Evolutionary conservation across 352 stramenopile genomes (phyloP), one percentile per base, ranked within the genome.

Genomic region (Pythium guiyangense): DNA sequence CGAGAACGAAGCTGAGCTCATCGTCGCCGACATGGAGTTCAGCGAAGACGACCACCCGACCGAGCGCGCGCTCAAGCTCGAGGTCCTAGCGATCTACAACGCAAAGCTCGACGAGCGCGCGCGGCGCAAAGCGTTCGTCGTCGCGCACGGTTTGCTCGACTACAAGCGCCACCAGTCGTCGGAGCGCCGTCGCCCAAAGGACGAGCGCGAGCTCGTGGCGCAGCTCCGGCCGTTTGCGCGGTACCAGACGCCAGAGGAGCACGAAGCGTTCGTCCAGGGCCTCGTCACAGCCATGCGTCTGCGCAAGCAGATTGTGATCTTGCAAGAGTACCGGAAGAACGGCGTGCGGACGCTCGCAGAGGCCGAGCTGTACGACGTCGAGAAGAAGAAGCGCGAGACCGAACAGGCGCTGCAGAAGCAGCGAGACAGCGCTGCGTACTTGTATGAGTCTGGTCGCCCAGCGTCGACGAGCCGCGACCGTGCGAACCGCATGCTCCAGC

Each of bases 11-110:
- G 96, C 96, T 1, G 97, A 99, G 73, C 53, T 97, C 48, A 90
- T 97, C 37, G 66, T 99, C 27, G 91, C 92, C 9, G 96, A 99
- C 69, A 98, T 99, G 89, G 94, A 98, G 58, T 87, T 92, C 20
- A 79, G 88, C 10, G 95, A 98, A n/a, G 82, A 81, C 42, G 84
- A 96, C 54, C 82, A 96, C 55, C 74, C 84, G n/a, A 85, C 77
- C 15, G 90, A 99, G 66, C 76, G 80, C 40, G 82, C 97, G 61
- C 76, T 98, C 48, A 99, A 99, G 73, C 70, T 98, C 39, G 89
- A 97, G 62, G 84, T 99, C 15, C 89, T 99, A 50, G 73, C 90
- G 60, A 98, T 98, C 49, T 99, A 99, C 84, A 99, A 98, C 68
- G 64, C 81, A 37, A 98, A 98, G 60, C 75, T 99, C 25, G 81